Percentiles rank a stretch among this genome's conserved stretches.
Evolutionary conservation across 192 early-diverging fungal species (phyloP).

Genomic region (Irineochytrium annulatum): DNA sequence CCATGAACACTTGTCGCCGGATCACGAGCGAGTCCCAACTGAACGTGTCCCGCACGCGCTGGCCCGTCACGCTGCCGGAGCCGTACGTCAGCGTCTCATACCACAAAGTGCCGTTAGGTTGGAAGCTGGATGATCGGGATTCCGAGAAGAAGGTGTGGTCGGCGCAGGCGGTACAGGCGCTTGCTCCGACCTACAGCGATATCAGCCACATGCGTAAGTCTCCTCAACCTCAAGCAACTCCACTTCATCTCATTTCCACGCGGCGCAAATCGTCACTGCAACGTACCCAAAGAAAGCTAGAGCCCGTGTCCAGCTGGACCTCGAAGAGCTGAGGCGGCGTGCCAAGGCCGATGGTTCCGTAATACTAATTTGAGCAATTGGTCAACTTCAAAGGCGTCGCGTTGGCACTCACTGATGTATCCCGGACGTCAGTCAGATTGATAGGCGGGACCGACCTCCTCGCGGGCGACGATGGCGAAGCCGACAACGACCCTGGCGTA

Average conservation of each 20-base stretch:
- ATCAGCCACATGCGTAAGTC: too few species aligned
- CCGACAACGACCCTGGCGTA: too few species aligned
- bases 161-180: background rate
- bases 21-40: background rate
- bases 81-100: background rate
- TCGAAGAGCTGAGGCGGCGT: background rate
- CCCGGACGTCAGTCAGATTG: too few species aligned
- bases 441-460: too few species aligned
- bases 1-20: background rate
- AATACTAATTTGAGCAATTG: background rate
- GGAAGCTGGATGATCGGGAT: background rate
- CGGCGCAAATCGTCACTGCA: background rate
- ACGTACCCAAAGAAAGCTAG: background rate
- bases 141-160: background rate
- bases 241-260: too few species aligned
- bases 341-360: background rate
- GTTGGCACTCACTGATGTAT: too few species aligned
- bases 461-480: too few species aligned
- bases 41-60: background rate
- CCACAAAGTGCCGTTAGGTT: background rate
- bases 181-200: too few species aligned
- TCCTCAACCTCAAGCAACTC: too few species aligned
- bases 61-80: background rate
- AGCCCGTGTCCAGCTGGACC: background rate
- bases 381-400: too few species aligned